Evolutionary conservation across 106 monocot genomes (phyloP).

Genomic region (Chionographis japonica): DNA sequence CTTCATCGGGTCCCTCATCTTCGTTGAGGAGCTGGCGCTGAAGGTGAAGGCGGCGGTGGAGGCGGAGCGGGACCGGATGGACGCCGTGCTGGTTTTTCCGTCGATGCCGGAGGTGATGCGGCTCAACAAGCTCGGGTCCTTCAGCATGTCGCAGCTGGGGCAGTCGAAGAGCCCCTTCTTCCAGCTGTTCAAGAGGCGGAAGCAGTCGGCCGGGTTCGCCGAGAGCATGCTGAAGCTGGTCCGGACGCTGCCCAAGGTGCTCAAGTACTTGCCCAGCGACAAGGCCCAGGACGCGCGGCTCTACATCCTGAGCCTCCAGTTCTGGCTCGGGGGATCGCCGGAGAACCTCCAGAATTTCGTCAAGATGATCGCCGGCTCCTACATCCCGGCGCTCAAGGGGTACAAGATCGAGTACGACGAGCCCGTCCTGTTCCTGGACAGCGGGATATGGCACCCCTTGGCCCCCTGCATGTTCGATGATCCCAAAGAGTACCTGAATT

Average conservation of each 20-base stretch:
- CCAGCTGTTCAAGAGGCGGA: constrained; percentile 77
- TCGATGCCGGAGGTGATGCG: constrained; percentile 93
- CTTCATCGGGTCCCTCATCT: constrained; percentile 86
- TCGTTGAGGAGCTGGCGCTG: constrained; percentile 81
- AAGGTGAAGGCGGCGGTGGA: constrained; percentile 73
- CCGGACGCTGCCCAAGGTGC: constrained; percentile 77
- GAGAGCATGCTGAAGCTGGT: constrained; percentile 89
- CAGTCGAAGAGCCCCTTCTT: constrained; percentile 85
- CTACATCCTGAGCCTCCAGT: constrained; percentile 84
- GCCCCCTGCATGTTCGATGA: constrained; percentile 77
- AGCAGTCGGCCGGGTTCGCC: constrained; percentile 65
- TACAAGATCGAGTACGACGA: constrained; percentile 52
- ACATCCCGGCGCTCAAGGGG: constrained; percentile 63
- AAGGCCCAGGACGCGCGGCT: constrained; percentile 87
- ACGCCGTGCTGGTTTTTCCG: constrained; percentile 82
- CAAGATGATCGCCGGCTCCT: constrained; percentile 77
- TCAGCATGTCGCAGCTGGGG: constrained; percentile 88
- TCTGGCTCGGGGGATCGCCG: constrained; percentile 88
- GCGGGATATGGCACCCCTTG: constrained; percentile 76
- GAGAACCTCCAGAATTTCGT: constrained; percentile 80
- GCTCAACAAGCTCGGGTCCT: constrained; percentile 86
- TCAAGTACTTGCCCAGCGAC: constrained; percentile 83
- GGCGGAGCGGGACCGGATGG: constrained; percentile 72
- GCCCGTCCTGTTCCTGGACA: constrained; percentile 69
- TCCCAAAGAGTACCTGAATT: constrained; percentile 80